Percentiles rank a stretch among this genome's conserved stretches.
Evolutionary conservation across 306 rosid genomes (phyloP).

Genomic region (Pachyrhizus erosus): DNA sequence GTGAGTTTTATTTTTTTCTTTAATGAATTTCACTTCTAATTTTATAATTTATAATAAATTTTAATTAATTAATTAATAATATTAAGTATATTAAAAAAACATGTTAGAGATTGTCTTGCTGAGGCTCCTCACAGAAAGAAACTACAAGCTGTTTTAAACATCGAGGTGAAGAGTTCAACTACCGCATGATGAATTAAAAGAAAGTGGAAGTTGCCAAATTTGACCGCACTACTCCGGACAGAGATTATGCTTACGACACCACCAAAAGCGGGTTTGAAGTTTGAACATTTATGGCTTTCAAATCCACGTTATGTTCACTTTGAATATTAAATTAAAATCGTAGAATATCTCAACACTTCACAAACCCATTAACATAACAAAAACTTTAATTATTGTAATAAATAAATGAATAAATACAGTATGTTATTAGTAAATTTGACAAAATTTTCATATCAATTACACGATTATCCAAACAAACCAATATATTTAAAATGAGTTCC

Average conservation of each 20-base stretch:
- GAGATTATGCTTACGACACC: not conserved
- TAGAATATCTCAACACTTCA: not conserved
- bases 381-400: not conserved
- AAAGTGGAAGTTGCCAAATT: not conserved
- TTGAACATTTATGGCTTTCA: not conserved
- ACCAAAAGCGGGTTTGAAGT: not conserved
- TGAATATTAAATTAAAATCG: not conserved
- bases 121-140: not conserved
- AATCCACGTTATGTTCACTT: not conserved
- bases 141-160: not conserved
- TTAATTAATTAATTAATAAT: too few relatives aligned
- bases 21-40: too few relatives aligned
- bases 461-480: too few relatives aligned
- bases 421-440: not conserved
- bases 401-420: not conserved
- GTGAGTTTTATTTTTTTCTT: not conserved
- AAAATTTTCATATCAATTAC: too few relatives aligned
- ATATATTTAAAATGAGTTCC: too few relatives aligned
- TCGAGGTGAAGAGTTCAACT: not conserved
- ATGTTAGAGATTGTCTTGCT: not conserved
- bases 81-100: too few relatives aligned
- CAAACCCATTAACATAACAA: not conserved
- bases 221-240: slow-evolving; percentile 7
- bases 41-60: too few relatives aligned
- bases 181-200: not conserved